Percentiles rank a stretch among this genome's conserved stretches.
phyloP scores from a whole-genome alignment of 2,329 filamentous ascomycete species.

The Pyrenophora graminea region DNA sequence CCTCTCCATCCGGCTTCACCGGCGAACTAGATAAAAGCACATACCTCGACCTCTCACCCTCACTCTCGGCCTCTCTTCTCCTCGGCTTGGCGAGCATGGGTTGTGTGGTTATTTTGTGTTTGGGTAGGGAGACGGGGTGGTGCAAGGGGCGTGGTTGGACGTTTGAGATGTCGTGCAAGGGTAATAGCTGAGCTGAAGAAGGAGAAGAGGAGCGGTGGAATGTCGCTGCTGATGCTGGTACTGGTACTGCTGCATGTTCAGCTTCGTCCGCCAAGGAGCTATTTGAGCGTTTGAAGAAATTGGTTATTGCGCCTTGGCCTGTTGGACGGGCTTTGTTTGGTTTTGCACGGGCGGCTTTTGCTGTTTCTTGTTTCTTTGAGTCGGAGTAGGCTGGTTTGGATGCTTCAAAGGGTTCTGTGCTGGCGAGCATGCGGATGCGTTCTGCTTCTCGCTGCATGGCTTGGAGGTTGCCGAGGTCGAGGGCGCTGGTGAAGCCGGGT shows the following conservation, averaged over 20 bases:
- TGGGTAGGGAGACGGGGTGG: slow-evolving; percentile 31
- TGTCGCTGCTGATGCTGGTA: not conserved
- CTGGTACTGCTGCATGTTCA: not conserved
- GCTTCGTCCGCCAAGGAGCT: slow-evolving; percentile 19
- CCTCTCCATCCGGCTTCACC: slow-evolving; percentile 33
- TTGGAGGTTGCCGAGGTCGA: slow-evolving; percentile 36
- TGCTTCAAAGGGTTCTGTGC: slow-evolving; percentile 22
- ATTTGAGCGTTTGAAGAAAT: slow-evolving; percentile 53
- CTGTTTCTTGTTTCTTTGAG: slow-evolving; percentile 29
- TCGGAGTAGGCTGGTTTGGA: slow-evolving; percentile 30
- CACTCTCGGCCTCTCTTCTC: slow-evolving; percentile 21
- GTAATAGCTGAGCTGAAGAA: slow-evolving; percentile 5
- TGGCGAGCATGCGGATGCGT: slow-evolving; percentile 29
- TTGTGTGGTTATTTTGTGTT: slow-evolving; percentile 37
- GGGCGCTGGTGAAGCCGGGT: slow-evolving; percentile 47
- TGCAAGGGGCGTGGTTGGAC: slow-evolving; percentile 24
- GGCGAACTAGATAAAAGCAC: slow-evolving; percentile 52
- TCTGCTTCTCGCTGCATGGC: slow-evolving; percentile 47
- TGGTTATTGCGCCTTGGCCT: slow-evolving; percentile 58
- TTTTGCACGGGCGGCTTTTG: slow-evolving; percentile 22
- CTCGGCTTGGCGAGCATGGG: slow-evolving; percentile 43
- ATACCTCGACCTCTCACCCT: slow-evolving; percentile 51
- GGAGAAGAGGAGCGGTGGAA: slow-evolving; percentile 28
- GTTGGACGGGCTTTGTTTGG: slow-evolving; percentile 45
- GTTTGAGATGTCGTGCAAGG: slow-evolving; percentile 43